Evolutionary conservation across 192 early-diverging fungal species (phyloP).

Genomic region (Backusella sp.): DNA sequence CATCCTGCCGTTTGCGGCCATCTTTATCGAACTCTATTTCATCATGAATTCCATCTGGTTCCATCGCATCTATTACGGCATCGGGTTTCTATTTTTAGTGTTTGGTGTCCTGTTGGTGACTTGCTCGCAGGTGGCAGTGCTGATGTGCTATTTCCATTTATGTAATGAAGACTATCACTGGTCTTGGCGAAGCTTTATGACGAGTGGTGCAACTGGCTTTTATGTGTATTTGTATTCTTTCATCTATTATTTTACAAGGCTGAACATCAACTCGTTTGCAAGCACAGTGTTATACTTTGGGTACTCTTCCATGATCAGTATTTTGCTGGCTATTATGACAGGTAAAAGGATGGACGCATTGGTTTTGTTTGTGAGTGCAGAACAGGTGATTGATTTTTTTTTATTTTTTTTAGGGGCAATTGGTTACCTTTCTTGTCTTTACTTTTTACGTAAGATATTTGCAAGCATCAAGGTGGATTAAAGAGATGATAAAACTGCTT

Average conservation of each 20-base stretch:
- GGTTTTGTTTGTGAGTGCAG: neutral
- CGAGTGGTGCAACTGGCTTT: constrained; percentile 79
- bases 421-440: constrained; percentile 74
- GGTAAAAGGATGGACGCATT: constrained; percentile 33
- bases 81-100: constrained; percentile 89
- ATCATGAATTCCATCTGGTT: constrained; percentile 94
- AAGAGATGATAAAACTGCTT: neutral
- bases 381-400: neutral
- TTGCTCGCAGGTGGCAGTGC: constrained; percentile 80
- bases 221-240: constrained; percentile 91
- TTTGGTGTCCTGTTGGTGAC: constrained; percentile 84
- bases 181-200: constrained; percentile 90
- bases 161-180: constrained; percentile 82
- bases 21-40: constrained; percentile 97
- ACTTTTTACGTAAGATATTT: constrained; percentile 83
- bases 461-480: constrained; percentile 83
- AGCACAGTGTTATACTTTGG: constrained; percentile 88
- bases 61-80: constrained; percentile 91
- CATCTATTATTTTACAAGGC: constrained; percentile 78
- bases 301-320: constrained; percentile 75
- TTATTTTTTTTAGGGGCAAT: constrained; percentile 36
- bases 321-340: constrained; percentile 73
- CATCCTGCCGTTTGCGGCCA: constrained; percentile 87
- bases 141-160: constrained; percentile 89
- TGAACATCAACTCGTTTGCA: constrained; percentile 76